Evolutionary conservation across 805 yeast genomes (phyloP).

Genomic region (Ogataea philodendri): DNA sequence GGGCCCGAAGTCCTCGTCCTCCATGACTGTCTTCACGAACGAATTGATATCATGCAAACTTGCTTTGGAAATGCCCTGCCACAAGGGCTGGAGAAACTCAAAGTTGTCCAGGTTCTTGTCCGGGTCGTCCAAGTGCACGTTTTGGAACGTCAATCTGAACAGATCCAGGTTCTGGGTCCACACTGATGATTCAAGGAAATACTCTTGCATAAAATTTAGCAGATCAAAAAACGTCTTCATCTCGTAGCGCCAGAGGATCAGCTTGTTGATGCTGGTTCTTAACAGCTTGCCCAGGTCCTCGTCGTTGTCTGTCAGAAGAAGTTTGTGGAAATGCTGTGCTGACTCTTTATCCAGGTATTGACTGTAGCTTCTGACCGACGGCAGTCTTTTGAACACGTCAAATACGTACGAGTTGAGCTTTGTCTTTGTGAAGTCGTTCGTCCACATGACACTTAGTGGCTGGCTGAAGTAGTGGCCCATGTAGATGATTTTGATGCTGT

Average conservation of each 20-base stretch:
- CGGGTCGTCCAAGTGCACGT: conserved; percentile 16
- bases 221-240: conserved; percentile 30
- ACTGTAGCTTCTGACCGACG: conserved; percentile 27
- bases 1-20: conserved; percentile 27
- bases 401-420: conserved; percentile 25
- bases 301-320: conserved; percentile 23
- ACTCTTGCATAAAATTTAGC: conserved; percentile 28
- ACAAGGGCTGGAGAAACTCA: conserved; percentile 26
- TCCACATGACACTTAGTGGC: conserved; percentile 35
- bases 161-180: conserved; percentile 33
- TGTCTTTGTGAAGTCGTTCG: conserved; percentile 28
- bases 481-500: conserved; percentile 32
- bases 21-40: conserved; percentile 22
- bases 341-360: conserved; percentile 11
- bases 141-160: conserved; percentile 27
- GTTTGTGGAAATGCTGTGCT: conserved; percentile 20
- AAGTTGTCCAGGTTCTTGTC: conserved; percentile 11
- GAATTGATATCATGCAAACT: conserved; percentile 15
- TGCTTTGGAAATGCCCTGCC: conserved; percentile 14
- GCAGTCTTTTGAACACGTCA: conserved; percentile 29
- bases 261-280: conserved; percentile 26
- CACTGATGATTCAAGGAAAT: conserved; percentile 23
- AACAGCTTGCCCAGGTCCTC: conserved; percentile 22
- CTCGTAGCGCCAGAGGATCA: conserved; percentile 32
- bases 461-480: conserved; percentile 36